phyloP scores from a whole-genome alignment of 2,329 filamentous ascomycete genomes.

The Stagonosporopsis chrysanthemi region DNA sequence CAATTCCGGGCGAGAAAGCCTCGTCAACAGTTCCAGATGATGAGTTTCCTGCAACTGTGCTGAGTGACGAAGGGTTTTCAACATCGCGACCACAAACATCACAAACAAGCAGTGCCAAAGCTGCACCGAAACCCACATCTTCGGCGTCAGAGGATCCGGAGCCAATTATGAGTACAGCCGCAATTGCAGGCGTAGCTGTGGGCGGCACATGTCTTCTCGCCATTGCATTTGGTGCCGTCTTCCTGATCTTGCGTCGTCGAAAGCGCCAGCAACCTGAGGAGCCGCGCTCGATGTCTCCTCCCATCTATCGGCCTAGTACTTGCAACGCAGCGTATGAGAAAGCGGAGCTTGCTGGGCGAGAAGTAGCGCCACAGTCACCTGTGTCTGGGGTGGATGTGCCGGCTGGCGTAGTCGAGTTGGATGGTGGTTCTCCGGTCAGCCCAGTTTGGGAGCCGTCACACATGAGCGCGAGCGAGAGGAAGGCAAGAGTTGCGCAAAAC shows the following conservation, averaged over 20 bases:
- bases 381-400: neutral
- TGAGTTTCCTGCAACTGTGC: neutral
- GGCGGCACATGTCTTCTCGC: constrained; percentile 22
- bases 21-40: neutral
- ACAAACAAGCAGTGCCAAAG: neutral
- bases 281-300: neutral
- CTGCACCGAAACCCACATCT: neutral
- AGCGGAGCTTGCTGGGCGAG: neutral
- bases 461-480: constrained; percentile 1
- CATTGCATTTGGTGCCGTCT: constrained; percentile 15
- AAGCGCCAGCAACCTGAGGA: neutral
- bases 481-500: constrained; percentile 3
- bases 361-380: neutral
- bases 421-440: constrained; percentile 1
- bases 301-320: neutral
- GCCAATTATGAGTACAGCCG: constrained; percentile 11
- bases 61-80: neutral
- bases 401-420: constrained; percentile 4
- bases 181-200: constrained; percentile 28
- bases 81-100: neutral
- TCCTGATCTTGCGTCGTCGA: constrained; percentile 21
- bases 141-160: neutral
- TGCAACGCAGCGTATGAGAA: neutral
- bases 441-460: neutral
- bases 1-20: neutral